Conservation (phyloP, 495 filamentous ascomycete species). For the Opeltia flavorubescens region DNA sequence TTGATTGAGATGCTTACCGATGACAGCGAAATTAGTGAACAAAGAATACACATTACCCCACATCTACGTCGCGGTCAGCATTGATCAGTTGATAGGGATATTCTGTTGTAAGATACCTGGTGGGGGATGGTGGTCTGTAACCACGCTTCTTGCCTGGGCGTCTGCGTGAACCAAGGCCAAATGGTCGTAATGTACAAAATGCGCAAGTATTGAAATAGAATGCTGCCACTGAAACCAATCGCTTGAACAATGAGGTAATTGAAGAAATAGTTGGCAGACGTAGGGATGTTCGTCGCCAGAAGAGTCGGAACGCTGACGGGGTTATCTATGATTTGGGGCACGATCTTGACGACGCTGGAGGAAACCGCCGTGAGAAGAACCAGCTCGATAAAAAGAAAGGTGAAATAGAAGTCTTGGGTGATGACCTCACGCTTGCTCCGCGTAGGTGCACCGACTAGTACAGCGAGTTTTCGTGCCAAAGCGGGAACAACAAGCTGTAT, state of each 20-base stretch:
- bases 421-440: slow-evolving; percentile 64
- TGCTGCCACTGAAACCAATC: slow-evolving; percentile 76
- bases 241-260: slow-evolving; percentile 94
- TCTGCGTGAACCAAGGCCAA: slow-evolving; percentile 77
- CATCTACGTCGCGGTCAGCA: slow-evolving; percentile 47
- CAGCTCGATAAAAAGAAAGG: slow-evolving; percentile 91
- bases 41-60: slow-evolving; percentile 94
- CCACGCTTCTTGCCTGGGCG: slow-evolving; percentile 23
- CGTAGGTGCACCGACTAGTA: slow-evolving; percentile 67
- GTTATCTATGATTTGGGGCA: slow-evolving; percentile 23
- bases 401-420: slow-evolving; percentile 87
- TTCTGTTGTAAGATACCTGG: slow-evolving; percentile 6
- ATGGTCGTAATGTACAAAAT: slow-evolving; percentile 77
- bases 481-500: slow-evolving; percentile 72
- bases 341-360: slow-evolving; percentile 55
- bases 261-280: slow-evolving; percentile 92
- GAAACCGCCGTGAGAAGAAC: slow-evolving; percentile 86
- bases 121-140: slow-evolving; percentile 18
- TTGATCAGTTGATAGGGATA: neutral
- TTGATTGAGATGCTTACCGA: slow-evolving; percentile 36
- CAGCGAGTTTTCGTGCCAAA: slow-evolving; percentile 57
- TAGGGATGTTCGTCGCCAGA: slow-evolving; percentile 69
- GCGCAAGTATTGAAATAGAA: slow-evolving; percentile 67
- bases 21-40: slow-evolving; percentile 88
- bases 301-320: slow-evolving; percentile 41